Evolutionary conservation across 345 rosid genomes (phyloP).

Genomic region (Rhodamnia argentea): DNA sequence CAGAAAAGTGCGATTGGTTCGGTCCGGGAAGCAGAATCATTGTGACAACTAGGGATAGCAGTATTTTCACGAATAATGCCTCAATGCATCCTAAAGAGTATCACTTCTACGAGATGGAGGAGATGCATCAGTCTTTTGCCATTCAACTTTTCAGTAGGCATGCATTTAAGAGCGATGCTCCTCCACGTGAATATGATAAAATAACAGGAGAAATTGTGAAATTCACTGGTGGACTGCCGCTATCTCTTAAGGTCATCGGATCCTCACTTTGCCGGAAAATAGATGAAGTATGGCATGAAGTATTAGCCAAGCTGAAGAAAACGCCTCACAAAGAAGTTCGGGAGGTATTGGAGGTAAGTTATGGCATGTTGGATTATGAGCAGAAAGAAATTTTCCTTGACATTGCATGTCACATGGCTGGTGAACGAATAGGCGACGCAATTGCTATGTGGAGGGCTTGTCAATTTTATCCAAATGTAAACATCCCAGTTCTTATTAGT

Average conservation of each 20-base stretch:
- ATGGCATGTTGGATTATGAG: not conserved
- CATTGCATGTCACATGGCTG: not conserved
- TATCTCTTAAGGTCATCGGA: not conserved
- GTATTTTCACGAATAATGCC: not conserved
- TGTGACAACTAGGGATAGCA: not conserved
- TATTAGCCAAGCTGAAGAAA: not conserved
- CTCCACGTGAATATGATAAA: not conserved
- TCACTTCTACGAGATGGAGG: not conserved
- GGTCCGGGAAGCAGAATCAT: not conserved
- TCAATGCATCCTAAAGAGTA: not conserved
- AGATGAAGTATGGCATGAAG: not conserved
- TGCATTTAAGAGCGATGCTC: not conserved
- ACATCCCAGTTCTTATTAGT: not conserved
- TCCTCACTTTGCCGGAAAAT: not conserved
- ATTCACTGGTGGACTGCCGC: not conserved
- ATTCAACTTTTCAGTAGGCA: not conserved
- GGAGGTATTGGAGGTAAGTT: not conserved
- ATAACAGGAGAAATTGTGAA: not conserved
- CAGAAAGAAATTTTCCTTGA: not conserved
- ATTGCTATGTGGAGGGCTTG: not conserved
- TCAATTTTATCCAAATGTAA: not conserved
- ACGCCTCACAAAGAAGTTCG: not conserved
- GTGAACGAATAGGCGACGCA: not conserved
- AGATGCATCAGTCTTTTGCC: not conserved
- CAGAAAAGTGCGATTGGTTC: not conserved